Conservation (phyloP, 495 filamentous ascomycete genomes). For the Penicillium pancosmium region DNA sequence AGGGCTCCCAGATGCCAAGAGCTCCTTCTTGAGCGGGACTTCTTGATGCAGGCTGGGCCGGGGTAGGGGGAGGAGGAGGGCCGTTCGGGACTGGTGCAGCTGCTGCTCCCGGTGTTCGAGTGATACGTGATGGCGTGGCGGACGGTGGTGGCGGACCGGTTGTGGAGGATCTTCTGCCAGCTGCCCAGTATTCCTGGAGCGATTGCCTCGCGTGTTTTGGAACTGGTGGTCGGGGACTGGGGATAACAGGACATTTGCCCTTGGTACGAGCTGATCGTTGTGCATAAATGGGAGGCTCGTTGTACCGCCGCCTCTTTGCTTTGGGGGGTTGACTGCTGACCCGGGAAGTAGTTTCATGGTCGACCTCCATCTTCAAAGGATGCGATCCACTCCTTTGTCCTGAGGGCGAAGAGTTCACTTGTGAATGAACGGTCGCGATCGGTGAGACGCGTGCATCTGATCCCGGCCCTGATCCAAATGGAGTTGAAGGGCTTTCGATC, state of each 20-base stretch:
- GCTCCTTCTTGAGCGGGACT: slow-evolving; percentile 27
- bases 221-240: slow-evolving; percentile 37
- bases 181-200: slow-evolving; percentile 28
- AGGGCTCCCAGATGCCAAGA: slow-evolving; percentile 73
- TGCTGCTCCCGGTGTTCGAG: slow-evolving; percentile 22
- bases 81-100: slow-evolving; percentile 18
- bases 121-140: slow-evolving; percentile 21
- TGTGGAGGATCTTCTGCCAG: slow-evolving; percentile 31
- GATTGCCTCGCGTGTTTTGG: slow-evolving; percentile 36
- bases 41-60: slow-evolving; percentile 7
- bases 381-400: slow-evolving; percentile 17
- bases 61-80: slow-evolving; percentile 13
- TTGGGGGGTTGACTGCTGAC: slow-evolving; percentile 35
- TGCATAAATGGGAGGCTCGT: slow-evolving; percentile 52
- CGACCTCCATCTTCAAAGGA: slow-evolving; percentile 31
- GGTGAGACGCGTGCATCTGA: slow-evolving; percentile 22
- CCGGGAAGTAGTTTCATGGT: slow-evolving; percentile 19
- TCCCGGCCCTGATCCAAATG: slow-evolving; percentile 13
- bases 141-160: slow-evolving; percentile 24
- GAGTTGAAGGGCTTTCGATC: slow-evolving; percentile 32
- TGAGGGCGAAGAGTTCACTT: slow-evolving; percentile 38
- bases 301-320: slow-evolving; percentile 43
- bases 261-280: slow-evolving; percentile 40
- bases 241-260: slow-evolving; percentile 42
- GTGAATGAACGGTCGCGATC: slow-evolving; percentile 23